A percentile compares a stretch with the other conserved stretches of the same genome.
These are phyloP conservation scores for Morella rubra DNA, from an alignment of 306 rosid genomes.

Conservation along the genomic window DNA sequence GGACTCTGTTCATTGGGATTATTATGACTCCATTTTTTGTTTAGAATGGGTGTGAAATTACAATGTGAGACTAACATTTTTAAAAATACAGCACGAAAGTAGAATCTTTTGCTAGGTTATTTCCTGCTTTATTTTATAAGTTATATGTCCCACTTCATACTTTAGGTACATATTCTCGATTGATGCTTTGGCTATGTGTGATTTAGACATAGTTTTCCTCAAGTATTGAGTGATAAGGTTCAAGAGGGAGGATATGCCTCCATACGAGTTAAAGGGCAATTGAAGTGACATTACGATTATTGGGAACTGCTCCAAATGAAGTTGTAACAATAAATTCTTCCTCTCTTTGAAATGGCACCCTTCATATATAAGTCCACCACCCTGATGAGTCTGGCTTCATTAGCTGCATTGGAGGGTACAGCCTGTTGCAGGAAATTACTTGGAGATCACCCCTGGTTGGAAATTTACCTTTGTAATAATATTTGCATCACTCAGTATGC, in stretches of 20 bases:
- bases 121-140: not conserved
- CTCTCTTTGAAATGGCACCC: not conserved
- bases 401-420: not conserved
- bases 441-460: not conserved
- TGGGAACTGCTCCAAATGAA: not conserved
- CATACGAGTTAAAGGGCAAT: not conserved
- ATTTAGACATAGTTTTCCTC: not conserved
- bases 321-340: not conserved
- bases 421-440: not conserved
- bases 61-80: not conserved
- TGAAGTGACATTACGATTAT: not conserved
- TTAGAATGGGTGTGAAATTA: slow-evolving; percentile 1
- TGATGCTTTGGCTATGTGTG: not conserved
- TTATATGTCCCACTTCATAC: not conserved
- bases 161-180: not conserved
- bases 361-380: not conserved
- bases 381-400: not conserved
- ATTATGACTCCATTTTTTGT: not conserved
- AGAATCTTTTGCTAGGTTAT: not conserved
- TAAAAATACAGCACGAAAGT: too few relatives aligned
- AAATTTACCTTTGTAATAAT: not conserved
- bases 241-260: not conserved
- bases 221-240: not conserved
- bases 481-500: not conserved
- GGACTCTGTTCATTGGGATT: not conserved